A percentile compares a stretch with the other conserved stretches of the same genome.
These are phyloP conservation scores for Aureobasidium melanogenum DNA, from an alignment of 2,329 filamentous ascomycete genomes.

Conservation along the genomic window DNA sequence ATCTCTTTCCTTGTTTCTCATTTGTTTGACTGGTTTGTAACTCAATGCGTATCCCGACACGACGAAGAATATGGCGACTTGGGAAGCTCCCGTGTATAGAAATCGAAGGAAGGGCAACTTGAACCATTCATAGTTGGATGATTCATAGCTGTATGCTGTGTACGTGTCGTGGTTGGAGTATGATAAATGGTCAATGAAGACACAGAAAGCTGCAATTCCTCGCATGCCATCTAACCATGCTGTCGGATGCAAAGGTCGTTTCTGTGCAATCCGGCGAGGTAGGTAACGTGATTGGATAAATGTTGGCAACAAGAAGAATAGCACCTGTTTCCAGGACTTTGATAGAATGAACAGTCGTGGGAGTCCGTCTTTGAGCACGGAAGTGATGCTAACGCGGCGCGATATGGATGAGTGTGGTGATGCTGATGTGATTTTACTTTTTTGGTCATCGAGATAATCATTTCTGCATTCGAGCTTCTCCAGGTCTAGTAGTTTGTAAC, in stretches of 20 bases:
- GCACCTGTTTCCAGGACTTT: neutral
- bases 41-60: constrained; percentile 54
- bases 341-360: neutral
- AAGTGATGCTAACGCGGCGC: neutral
- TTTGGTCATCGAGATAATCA: neutral
- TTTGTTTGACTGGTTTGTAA: constrained; percentile 26
- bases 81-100: constrained; percentile 45
- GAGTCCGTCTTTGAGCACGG: neutral
- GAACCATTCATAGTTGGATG: constrained; percentile 19
- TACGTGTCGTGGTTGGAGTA: constrained; percentile 6
- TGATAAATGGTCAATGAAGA: constrained; percentile 17
- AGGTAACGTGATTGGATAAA: neutral
- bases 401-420: neutral
- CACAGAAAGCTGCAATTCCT: constrained; percentile 17
- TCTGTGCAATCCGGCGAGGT: neutral
- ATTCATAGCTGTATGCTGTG: constrained; percentile 12
- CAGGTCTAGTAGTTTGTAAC: neutral
- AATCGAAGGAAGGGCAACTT: constrained; percentile 48
- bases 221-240: constrained; percentile 18
- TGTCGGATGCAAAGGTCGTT: constrained; percentile 11
- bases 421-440: neutral
- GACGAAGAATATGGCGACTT: constrained; percentile 54
- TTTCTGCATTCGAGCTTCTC: neutral
- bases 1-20: constrained; percentile 19
- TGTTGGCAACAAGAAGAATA: neutral